These are phyloP conservation scores for Hordeum pubiflorum DNA, from an alignment of 202 grass and related monocot genomes.

Conservation along the genomic window DNA sequence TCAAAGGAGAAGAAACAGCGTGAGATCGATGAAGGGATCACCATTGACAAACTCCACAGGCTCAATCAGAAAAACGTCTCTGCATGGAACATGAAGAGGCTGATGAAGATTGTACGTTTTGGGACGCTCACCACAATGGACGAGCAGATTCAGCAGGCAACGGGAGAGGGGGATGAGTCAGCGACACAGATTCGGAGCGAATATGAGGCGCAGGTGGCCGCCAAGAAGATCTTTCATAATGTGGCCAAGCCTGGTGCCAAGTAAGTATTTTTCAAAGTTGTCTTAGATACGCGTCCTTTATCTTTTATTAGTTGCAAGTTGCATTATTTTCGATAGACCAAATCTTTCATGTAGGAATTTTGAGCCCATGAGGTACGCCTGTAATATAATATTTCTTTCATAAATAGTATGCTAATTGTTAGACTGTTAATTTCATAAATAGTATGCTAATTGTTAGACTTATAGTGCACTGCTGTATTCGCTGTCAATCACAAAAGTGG, in stretches of 20 bases:
- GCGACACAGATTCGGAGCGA: slow-evolving; percentile 66
- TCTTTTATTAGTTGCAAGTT: not conserved
- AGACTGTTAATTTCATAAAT: not conserved
- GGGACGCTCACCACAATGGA: slow-evolving; percentile 66
- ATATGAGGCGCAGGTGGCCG: slow-evolving; percentile 66
- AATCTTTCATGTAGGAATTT: too few relatives aligned
- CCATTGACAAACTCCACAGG: slow-evolving; percentile 61
- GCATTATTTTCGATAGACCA: not conserved
- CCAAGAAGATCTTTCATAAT: slow-evolving; percentile 82
- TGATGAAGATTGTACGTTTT: slow-evolving; percentile 72
- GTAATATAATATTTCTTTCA: not conserved
- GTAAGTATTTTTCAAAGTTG: slow-evolving; percentile 35
- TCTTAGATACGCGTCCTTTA: not conserved
- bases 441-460: not conserved
- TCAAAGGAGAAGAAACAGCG: slow-evolving; percentile 26
- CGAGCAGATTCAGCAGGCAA: slow-evolving; percentile 52
- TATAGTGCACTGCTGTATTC: not conserved
- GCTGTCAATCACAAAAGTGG: not conserved
- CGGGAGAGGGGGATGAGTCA: slow-evolving; percentile 44
- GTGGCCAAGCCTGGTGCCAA: slow-evolving; percentile 56
- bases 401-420: not conserved
- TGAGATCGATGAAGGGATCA: slow-evolving; percentile 48
- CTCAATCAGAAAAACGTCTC: slow-evolving; percentile 84
- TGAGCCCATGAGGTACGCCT: too few relatives aligned
- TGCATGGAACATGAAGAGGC: slow-evolving; percentile 86